Percentiles rank a stretch among this genome's conserved stretches.
Conservation (phyloP, 306 rosid species). For the Canavalia gladiata region DNA sequence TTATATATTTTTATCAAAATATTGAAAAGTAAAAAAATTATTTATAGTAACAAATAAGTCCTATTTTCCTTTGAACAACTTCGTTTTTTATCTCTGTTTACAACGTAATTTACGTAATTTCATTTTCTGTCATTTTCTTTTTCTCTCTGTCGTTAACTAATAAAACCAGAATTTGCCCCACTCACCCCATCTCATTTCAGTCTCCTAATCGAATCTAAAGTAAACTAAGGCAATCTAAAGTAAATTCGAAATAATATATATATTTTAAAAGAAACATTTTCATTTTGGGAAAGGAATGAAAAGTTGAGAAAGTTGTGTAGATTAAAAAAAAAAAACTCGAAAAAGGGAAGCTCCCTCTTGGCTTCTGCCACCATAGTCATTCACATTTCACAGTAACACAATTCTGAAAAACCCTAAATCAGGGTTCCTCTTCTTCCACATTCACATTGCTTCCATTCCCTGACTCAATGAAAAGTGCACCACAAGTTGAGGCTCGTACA, state of each 20-base stretch:
- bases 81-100: neutral
- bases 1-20: too few relatives aligned
- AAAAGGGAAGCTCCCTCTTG: neutral
- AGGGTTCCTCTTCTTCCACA: conserved; percentile 39
- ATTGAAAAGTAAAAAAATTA: too few relatives aligned
- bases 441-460: neutral
- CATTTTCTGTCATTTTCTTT: conserved; percentile 8
- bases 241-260: neutral
- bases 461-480: neutral
- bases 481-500: too few relatives aligned
- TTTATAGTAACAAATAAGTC: too few relatives aligned
- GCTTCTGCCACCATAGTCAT: neutral
- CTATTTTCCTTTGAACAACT: neutral
- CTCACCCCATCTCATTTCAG: neutral
- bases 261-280: neutral
- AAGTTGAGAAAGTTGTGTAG: neutral
- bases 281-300: neutral
- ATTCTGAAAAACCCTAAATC: conserved; percentile 50
- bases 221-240: neutral
- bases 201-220: neutral
- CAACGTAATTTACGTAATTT: neutral
- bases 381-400: neutral
- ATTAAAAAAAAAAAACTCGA: too few relatives aligned
- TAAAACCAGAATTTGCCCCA: neutral
- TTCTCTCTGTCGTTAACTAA: neutral